Evolutionary conservation across 2,329 filamentous ascomycete genomes (phyloP).

Genomic region (Aspergillus udagawae): DNA sequence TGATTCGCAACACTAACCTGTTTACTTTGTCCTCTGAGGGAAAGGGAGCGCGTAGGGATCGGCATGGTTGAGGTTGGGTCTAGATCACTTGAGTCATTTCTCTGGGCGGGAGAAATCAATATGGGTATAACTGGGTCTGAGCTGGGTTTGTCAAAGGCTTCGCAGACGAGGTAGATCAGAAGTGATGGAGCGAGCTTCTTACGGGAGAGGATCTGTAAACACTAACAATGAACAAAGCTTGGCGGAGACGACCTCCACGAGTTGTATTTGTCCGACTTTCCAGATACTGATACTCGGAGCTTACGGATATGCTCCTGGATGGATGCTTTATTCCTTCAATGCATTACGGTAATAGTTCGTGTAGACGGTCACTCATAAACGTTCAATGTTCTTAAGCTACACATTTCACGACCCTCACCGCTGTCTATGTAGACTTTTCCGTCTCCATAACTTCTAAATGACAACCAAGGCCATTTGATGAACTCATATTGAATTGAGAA

Average conservation of each 20-base stretch:
- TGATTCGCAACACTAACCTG: conserved; percentile 22
- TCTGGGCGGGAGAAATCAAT: background rate
- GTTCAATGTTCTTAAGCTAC: background rate
- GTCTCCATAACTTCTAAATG: background rate
- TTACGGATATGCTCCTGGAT: background rate
- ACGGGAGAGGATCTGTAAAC: background rate
- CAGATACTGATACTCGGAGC: background rate
- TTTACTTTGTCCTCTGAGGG: conserved; percentile 32
- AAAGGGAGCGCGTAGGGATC: conserved; percentile 36
- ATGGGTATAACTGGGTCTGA: background rate
- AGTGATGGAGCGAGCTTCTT: background rate
- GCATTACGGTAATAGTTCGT: background rate
- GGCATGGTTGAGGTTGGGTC: conserved; percentile 26
- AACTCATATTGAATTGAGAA: background rate
- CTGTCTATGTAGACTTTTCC: background rate
- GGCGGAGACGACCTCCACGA: background rate
- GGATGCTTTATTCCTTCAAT: background rate
- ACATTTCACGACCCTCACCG: background rate
- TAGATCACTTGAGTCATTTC: background rate
- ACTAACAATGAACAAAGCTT: conserved; percentile 5
- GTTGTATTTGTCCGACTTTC: background rate
- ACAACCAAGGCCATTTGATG: background rate
- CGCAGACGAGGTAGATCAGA: background rate
- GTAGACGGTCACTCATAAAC: background rate
- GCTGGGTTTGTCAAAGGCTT: background rate